Base-by-base conservation (phyloP, 2,329 filamentous ascomycete genomes). In the Aspergillus proliferans region DNA sequence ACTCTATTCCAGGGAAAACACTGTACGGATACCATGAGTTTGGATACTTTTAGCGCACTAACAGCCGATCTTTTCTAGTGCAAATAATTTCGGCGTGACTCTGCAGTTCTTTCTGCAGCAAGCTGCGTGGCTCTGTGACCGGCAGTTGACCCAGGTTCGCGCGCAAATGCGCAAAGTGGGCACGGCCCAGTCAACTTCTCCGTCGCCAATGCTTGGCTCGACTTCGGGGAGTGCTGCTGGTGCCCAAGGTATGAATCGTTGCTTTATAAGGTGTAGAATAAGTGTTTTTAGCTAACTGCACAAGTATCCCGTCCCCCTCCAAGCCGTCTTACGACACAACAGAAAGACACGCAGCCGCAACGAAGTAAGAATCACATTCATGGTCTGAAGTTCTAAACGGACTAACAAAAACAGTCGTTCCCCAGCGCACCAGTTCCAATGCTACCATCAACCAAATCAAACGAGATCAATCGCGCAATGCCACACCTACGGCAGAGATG, bases 81-180 rank as follows among this genome's bases (percentile, higher is more conserved):
- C 88, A 43, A 76, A 80, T 46, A 78, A 82, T 42, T 95, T 96
- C 69, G 81, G 91, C 54, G 92, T 96, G 18, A 86, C 88, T 22
- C 82, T 94, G 50, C 80, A 89, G 38, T 97, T 97, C 63, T 79
- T 98, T 28, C 81, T 96, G 14, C 88, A 95, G 65, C 90, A 98
- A 70, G 90, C 90, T 54, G 90, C 89, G 68, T 95, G 90, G 81
- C 81, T 97, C 5, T 95, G 93, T 63, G 91, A 97, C 66, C 80
- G 88, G 46, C 89, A 97, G 71, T 81, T 94, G 24, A 87, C 88
- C 0, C 89, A 96, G 66, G 88, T 97, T 43, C 83, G 88, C 57
- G 90, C 87, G 18, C 90, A 96, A 71, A 89, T 97, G 75, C 83
- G 87, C 53, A 93, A 86, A 52, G 71, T 74, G 7, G 69, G 65